Percentiles rank a stretch among this genome's conserved stretches.
Conservation (phyloP, 2,329 filamentous ascomycete genomes). For the Aspergillus alliaceus region DNA sequence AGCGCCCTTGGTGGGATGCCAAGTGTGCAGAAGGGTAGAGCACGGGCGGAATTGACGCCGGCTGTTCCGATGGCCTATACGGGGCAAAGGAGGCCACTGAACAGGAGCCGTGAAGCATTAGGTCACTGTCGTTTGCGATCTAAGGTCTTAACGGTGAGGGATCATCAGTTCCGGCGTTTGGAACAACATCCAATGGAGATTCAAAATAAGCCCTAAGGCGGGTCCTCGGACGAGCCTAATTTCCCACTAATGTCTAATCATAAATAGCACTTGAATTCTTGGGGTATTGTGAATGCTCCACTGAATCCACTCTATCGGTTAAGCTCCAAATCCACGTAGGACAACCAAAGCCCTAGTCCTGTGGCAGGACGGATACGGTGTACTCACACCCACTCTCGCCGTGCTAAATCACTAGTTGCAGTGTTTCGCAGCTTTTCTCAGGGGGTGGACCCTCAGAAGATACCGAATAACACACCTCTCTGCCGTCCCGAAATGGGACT, state of each 20-base stretch:
- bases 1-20: not conserved
- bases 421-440: too few relatives aligned
- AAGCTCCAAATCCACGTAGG: not conserved
- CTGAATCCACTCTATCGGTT: not conserved
- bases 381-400: too few relatives aligned
- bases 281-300: not conserved
- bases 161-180: not conserved
- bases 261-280: not conserved
- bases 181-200: not conserved
- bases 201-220: not conserved
- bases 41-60: not conserved
- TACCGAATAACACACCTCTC: not conserved
- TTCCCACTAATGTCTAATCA: not conserved
- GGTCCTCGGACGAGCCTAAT: not conserved
- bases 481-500: not conserved
- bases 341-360: not conserved
- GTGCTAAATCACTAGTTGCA: too few relatives aligned
- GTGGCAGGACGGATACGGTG: not conserved
- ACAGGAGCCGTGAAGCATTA: not conserved
- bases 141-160: not conserved
- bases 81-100: too few relatives aligned
- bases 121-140: not conserved
- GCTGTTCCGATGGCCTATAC: not conserved
- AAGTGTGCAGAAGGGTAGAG: not conserved
- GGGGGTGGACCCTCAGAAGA: not conserved